Conservation (phyloP, 331 rosid species). For the Cydonia oblonga region DNA sequence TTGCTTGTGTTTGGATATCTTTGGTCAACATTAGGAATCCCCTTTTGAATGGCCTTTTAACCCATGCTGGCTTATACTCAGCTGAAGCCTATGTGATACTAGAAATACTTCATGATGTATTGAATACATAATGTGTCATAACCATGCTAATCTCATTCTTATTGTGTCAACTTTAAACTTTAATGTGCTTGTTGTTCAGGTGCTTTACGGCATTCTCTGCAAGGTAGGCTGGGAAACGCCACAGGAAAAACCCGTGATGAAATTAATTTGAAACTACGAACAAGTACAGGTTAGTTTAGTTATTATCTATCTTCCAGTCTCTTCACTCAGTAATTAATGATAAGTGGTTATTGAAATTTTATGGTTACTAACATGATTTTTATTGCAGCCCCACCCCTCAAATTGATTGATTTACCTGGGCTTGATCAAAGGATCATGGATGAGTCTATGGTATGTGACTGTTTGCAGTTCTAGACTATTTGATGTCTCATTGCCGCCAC, state of each 20-base stretch:
- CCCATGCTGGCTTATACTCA: not conserved
- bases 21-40: not conserved
- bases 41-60: not conserved
- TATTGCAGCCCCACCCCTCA: constrained; percentile 75
- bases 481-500: not conserved
- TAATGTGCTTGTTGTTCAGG: constrained; percentile 29
- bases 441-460: constrained; percentile 67
- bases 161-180: not conserved
- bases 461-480: not conserved
- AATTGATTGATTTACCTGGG: constrained; percentile 93
- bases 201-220: constrained; percentile 85
- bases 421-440: constrained; percentile 74
- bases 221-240: constrained; percentile 76
- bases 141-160: not conserved
- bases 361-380: constrained; percentile 8
- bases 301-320: not conserved
- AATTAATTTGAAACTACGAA: constrained; percentile 67
- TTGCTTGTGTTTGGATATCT: not conserved
- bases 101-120: not conserved
- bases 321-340: not conserved
- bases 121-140: not conserved
- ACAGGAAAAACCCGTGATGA: constrained; percentile 68
- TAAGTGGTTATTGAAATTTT: not conserved
- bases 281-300: constrained; percentile 59
- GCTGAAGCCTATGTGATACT: not conserved